Evolutionary conservation across 177 flowering plant species (phyloP).

Genomic region (Vitis hybrid): DNA sequence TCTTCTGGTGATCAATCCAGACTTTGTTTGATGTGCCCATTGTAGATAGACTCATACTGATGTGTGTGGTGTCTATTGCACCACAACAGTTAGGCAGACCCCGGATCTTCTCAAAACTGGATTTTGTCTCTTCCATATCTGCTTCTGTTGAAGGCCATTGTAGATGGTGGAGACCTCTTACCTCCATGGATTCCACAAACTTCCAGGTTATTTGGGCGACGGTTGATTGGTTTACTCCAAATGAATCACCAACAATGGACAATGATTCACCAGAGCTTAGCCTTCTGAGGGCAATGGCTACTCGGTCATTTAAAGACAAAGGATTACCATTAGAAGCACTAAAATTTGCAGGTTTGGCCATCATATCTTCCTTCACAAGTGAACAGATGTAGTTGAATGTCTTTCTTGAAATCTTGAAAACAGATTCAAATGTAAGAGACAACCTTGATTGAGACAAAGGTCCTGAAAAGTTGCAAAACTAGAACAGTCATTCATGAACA

Average conservation of each 20-base stretch:
- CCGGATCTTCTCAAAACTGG: conserved; percentile 34
- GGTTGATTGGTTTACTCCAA: conserved; percentile 37
- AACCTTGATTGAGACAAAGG: conserved; percentile 18
- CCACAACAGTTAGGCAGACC: conserved; percentile 49
- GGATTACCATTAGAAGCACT: conserved; percentile 21
- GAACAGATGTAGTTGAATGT: conserved; percentile 44
- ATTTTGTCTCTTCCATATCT: conserved; percentile 33
- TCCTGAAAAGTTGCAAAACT: conserved; percentile 19
- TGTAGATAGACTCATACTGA: conserved; percentile 33
- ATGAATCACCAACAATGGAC: conserved; percentile 30
- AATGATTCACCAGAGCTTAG: conserved; percentile 41
- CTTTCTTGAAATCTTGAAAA: conserved; percentile 40
- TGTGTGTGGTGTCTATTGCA: conserved; percentile 34
- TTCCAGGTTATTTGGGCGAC: conserved; percentile 43
- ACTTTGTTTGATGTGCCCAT: conserved; percentile 20
- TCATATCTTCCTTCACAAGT: conserved; percentile 38
- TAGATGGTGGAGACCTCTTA: conserved; percentile 39
- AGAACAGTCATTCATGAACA: conserved; percentile 1
- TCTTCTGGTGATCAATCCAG: conserved; percentile 40
- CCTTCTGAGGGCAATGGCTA: conserved; percentile 43
- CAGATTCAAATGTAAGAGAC: conserved; percentile 25
- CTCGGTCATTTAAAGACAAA: conserved; percentile 34
- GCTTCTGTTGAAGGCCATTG: conserved; percentile 36
- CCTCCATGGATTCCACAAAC: conserved; percentile 45
- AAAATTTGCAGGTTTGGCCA: conserved; percentile 21